phyloP scores from a whole-genome alignment of 495 filamentous ascomycete genomes.

The Penicillium ucsense region DNA sequence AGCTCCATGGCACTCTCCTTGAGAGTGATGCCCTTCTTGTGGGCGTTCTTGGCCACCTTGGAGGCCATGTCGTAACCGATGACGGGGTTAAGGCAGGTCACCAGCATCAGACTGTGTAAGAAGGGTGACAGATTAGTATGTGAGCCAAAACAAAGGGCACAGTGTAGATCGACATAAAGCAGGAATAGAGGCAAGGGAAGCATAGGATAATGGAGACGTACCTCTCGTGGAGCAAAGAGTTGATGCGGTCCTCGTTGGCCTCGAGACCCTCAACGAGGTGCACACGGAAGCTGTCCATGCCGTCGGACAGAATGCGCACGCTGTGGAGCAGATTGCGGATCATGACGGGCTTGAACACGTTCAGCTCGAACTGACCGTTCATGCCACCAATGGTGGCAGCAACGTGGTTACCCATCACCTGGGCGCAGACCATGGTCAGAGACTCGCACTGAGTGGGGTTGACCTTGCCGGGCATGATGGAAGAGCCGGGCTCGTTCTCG shows the following conservation, averaged over 20 bases:
- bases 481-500: constrained; percentile 94
- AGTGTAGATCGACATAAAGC: too few relatives aligned
- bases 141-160: neutral
- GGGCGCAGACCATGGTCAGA: constrained; percentile 92
- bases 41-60: constrained; percentile 98
- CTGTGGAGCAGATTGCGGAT: constrained; percentile 94
- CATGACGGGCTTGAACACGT: constrained; percentile 96
- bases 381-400: constrained; percentile 87
- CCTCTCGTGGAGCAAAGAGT: constrained; percentile 79
- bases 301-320: constrained; percentile 74
- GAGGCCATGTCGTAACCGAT: constrained; percentile 98
- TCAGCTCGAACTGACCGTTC: constrained; percentile 97
- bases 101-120: constrained; percentile 77
- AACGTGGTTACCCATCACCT: constrained; percentile 96
- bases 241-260: constrained; percentile 88
- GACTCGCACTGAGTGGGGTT: constrained; percentile 98
- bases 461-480: constrained; percentile 99
- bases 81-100: constrained; percentile 96
- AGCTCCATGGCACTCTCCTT: constrained; percentile 93
- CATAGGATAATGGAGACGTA: constrained; percentile 15
- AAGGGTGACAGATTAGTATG: constrained; percentile 13
- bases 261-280: constrained; percentile 82
- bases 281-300: constrained; percentile 89
- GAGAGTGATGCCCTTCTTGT: constrained; percentile 92
- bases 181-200: constrained; percentile 1